These are phyloP conservation scores for Hyaloperonospora brassicae DNA, from an alignment of 352 stramenopile species.

Conservation along the genomic window DNA sequence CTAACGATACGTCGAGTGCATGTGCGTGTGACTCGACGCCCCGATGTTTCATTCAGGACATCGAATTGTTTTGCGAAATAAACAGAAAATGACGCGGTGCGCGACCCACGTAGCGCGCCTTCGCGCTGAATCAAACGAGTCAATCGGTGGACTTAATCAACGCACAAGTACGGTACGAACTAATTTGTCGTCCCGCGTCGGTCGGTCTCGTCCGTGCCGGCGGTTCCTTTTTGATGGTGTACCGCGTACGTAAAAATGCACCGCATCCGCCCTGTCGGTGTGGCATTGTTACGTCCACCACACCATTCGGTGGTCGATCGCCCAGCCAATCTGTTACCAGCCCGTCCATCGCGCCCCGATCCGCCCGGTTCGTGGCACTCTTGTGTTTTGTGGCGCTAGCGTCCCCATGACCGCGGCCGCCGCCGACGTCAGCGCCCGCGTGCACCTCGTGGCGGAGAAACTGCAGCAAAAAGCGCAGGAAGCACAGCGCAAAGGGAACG, in stretches of 20 bases:
- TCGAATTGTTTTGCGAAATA: too few relatives aligned
- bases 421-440: conserved; percentile 48
- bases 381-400: background rate
- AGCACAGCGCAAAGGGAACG: conserved; percentile 53
- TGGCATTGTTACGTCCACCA: background rate
- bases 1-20: too few relatives aligned
- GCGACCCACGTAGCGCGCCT: too few relatives aligned
- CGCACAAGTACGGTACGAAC: too few relatives aligned
- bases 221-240: conserved; percentile 3
- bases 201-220: too few relatives aligned
- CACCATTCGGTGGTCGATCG: background rate
- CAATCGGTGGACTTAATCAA: too few relatives aligned
- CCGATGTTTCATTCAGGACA: too few relatives aligned
- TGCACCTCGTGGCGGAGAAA: conserved; percentile 72
- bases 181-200: too few relatives aligned
- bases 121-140: too few relatives aligned
- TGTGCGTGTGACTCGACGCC: too few relatives aligned
- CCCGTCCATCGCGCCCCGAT: background rate
- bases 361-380: too few relatives aligned
- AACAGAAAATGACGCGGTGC: too few relatives aligned
- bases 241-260: background rate
- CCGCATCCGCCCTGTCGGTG: background rate
- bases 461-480: conserved; percentile 60
- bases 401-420: conserved; percentile 26
- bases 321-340: background rate